Evolutionary conservation across 169 alveolate genomes (phyloP), one percentile per base, ranked within the genome.

Genomic region (Cardiosporidium cionae): DNA sequence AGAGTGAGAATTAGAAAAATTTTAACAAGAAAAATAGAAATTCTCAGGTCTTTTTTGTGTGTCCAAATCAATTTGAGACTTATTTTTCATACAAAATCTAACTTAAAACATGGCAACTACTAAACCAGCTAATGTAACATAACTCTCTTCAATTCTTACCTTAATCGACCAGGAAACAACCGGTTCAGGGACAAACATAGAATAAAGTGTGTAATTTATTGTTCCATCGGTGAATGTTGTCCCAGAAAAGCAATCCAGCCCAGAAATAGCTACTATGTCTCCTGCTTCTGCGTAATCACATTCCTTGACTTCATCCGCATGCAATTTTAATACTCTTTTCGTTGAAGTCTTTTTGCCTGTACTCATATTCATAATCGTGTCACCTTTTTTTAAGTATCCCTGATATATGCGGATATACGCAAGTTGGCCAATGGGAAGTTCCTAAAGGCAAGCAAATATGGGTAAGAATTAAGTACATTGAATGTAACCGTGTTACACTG

Each of bases 251-350:
- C 97, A 93, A 52, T 89, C 94, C 52, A 96, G 86, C 9, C 99
- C 99, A 35, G 94, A 89, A 1, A 93, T 81, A 7, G 99, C 99
- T n/a, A 94, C 95, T 25, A 96, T 96, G 54, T 96, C 99, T 9
- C 99, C 99, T 22, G 97, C 91, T 44, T 78, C 87, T 22, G 96
- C 97, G 79, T 87, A 94, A 31, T 68, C 66, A 32, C 93, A 91
- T 69, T 94, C 98, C 72, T 87, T 91, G 82, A 94, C 92, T 74
- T 92, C 93, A 80, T 93, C 91, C 25, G 99, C 89, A 83, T 96
- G 98, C 97, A 96, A 91, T 76, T 90, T 88, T 71, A 90, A 79
- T 74, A 90, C 71, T 71, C 76, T 68, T 80, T 88, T 68, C 66
- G 68, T 66, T 31, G 58, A 62, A 2, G 78, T 80, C 69, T 74